Evolutionary conservation across 352 stramenopile species (phyloP), one percentile per base, ranked within the genome.

Genomic region (Pelagophyceae sp.): DNA sequence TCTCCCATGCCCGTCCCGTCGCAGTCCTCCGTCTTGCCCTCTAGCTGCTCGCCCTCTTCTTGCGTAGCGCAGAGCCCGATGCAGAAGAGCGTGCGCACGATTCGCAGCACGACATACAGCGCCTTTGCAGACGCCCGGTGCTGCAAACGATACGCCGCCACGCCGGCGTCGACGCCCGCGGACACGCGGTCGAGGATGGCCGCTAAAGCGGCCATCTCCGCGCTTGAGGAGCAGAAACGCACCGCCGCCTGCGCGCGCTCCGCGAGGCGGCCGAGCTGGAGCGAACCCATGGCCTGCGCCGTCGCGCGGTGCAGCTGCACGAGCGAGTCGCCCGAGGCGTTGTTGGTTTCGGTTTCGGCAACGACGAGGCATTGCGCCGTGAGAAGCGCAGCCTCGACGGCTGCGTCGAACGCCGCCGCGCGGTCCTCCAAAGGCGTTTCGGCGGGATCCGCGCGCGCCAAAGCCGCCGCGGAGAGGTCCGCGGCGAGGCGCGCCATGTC

Each of bases 1-100:
- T 99, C 95, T 38, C 96, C 97, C 96, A 99, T 99, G 31, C 97
- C 97, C 20, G 96, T 99, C 65, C 97, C 97, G 76, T 99, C 96
- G 63, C 67, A 33, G 25, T 80, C 54, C n/a, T 82, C 78, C 32
- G 72, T 69, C 33, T 29, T 64, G 61, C n/a, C 72, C 65, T 37
- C 19, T 38, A 58, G 31, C 27, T 77, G 45, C 31, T 77, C 72
- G 2, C 17, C 27, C 72, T 77, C 72, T 23, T 11, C 11, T 23
- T 23, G 45, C 71, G 11, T 20, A 23, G 32, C 64, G 76, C 95
- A 98, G 81, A 97, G 98, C 38, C 95, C 95, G 82, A 98, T 96
- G 63, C 95, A 88, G 76, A 98, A 91, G 63, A 99, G 79, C 76
- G 95, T 93, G 27, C 96, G 88, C 84, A 99, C 99, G 32, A 99